Base-by-base conservation (phyloP, 2,329 filamentous ascomycete species). In the Volutella citrinella region DNA sequence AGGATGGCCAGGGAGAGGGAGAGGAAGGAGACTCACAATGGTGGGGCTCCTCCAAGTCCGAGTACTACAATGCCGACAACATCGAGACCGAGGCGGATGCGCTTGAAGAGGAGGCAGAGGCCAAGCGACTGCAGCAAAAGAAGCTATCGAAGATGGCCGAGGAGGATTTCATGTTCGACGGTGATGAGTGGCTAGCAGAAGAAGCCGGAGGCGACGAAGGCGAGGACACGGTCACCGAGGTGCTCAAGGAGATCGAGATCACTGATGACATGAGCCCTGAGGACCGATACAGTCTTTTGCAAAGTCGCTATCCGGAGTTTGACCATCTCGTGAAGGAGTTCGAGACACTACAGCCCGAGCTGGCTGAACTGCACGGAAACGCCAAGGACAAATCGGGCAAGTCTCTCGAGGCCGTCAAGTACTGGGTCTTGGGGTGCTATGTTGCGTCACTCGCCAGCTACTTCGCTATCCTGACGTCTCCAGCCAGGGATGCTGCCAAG, bases 151-250 rank as follows among this genome's bases (percentile, higher is more conserved):
- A 84, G 47, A 93, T 98, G 86, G 78, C 80, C 6, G 90, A 94
- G 48, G 84, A 85, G 23, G 93, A 98, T 57, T 98, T 96, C 55
- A 83, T 88, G 8, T 94, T 97, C 46, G 89, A 97, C 51, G 87
- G 94, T 54, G 76, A 80, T 25, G 89, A 94, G 48, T 97, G 91
- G 93, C 59, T 82, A 22, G 78, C 75, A 17, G 66, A 72, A 12
- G 73, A 71, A 4, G 69, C 69, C 12, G 68, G 70, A 15, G 67
- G 66, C 2, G 68, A 70, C 3, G 68, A 70, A 20, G 68, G 69
- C 38, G 69, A 66, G 45, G 76, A 80, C 12, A 74, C 82, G n/a
- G 78, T 95, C 10, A 93, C 82, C 5, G 88, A 97, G 58, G 78
- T 90, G n/a, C 70, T 97, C 28, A 87, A 88, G 32, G 84, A 94